Conservation (phyloP, 1,284 basidiomycete genomes). For the Ganoderma boninense region DNA sequence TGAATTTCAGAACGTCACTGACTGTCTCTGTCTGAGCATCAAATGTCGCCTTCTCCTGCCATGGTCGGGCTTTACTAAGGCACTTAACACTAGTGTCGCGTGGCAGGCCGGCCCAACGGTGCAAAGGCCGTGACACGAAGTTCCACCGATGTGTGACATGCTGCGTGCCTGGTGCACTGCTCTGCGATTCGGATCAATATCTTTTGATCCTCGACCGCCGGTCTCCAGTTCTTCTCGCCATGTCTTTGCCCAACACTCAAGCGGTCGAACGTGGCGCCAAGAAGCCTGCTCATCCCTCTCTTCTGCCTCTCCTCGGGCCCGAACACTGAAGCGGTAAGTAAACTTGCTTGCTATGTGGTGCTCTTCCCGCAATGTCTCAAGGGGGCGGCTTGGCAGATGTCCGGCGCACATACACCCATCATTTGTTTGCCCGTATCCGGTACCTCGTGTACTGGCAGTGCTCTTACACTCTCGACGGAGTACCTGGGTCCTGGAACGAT, state of each 20-base stretch:
- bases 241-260: not conserved
- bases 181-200: not conserved
- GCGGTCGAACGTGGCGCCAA: not conserved
- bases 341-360: not conserved
- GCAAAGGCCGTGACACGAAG: not conserved
- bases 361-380: not conserved
- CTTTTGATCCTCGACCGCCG: not conserved
- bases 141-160: not conserved
- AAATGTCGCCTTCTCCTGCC: too few relatives aligned
- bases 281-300: not conserved
- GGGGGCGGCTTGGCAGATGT: not conserved
- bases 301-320: not conserved
- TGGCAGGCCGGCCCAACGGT: too few relatives aligned
- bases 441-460: not conserved
- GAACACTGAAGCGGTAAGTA: not conserved
- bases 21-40: too few relatives aligned
- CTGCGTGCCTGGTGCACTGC: not conserved
- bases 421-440: not conserved
- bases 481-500: not conserved
- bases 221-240: not conserved
- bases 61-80: too few relatives aligned
- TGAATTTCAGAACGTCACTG: too few relatives aligned
- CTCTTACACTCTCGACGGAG: not conserved
- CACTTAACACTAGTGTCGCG: not conserved
- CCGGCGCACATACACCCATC: not conserved